Percentiles rank a stretch among this genome's conserved stretches.
These are phyloP conservation scores for Hondaea fermentalgiana DNA, from an alignment of 108 stramenopile species.

Conservation along the genomic window DNA sequence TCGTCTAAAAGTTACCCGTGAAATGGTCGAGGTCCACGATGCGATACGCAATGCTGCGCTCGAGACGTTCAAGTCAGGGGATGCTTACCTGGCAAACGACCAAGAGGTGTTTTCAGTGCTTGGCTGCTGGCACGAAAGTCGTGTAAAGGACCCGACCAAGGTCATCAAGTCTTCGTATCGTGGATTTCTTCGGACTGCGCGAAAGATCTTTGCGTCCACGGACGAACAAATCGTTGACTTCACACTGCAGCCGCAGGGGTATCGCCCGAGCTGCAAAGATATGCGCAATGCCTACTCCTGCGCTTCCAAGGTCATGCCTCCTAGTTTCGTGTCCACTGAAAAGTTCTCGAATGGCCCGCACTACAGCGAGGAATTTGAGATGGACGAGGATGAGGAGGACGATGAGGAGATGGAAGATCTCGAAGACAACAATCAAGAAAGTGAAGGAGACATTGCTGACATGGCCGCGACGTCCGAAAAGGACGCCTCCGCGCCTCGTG, in stretches of 20 bases:
- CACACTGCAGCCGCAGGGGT: neutral
- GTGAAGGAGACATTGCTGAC: no score
- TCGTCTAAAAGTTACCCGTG: neutral
- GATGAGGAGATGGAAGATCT: no score
- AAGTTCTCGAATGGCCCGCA: neutral
- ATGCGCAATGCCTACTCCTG: neutral
- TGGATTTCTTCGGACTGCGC: neutral
- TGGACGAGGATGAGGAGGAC: no score
- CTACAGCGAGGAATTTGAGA: no score
- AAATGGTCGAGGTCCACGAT: neutral
- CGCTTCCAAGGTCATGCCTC: neutral
- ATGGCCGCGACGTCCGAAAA: no score
- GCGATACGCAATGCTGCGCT: neutral
- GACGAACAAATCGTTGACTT: neutral
- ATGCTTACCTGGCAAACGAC: neutral
- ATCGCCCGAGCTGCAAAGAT: neutral
- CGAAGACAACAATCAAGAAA: no score
- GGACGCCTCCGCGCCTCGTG: no score
- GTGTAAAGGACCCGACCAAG: neutral
- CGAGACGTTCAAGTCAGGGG: neutral
- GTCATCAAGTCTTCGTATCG: neutral
- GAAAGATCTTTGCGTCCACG: neutral
- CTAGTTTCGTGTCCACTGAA: neutral
- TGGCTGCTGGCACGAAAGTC: neutral
- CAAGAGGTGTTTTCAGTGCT: neutral